Conservation (phyloP, 768 basidiomycete genomes). For the Psilocybe subaeruginosa region DNA sequence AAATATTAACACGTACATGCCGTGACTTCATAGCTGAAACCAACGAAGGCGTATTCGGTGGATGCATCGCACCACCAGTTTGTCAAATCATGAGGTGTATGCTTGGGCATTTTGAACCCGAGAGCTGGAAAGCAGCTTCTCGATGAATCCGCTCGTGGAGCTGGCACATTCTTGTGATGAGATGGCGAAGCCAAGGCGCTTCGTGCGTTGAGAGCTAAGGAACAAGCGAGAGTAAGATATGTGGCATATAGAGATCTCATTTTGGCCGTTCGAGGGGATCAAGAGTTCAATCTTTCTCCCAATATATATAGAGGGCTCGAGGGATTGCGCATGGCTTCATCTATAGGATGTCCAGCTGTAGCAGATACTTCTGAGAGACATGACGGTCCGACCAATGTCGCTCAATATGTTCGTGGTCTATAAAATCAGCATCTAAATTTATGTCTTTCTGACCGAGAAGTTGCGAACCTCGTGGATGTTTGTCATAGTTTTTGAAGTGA, state of each 20-base stretch:
- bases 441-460: not conserved
- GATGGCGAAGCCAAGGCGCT: not conserved
- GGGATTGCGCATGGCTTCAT: not conserved
- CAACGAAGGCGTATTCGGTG: slow-evolving; percentile 76
- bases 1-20: slow-evolving; percentile 45
- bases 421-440: not conserved
- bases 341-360: not conserved
- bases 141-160: not conserved
- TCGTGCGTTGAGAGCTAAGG: not conserved
- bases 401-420: not conserved
- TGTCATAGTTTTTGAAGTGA: not conserved
- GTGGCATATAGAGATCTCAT: not conserved
- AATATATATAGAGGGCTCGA: not conserved
- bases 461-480: slow-evolving; percentile 4
- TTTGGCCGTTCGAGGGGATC: not conserved
- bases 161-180: not conserved
- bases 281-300: not conserved
- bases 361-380: not conserved
- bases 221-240: not conserved
- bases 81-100: slow-evolving; percentile 38
- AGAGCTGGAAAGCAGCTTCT: slow-evolving; percentile 42
- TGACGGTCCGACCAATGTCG: not conserved
- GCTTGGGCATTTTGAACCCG: slow-evolving; percentile 57
- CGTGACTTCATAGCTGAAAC: slow-evolving; percentile 77
- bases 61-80: slow-evolving; percentile 68